Conservation (phyloP, 1,284 basidiomycete genomes). For the Caloboletus inedulis region DNA sequence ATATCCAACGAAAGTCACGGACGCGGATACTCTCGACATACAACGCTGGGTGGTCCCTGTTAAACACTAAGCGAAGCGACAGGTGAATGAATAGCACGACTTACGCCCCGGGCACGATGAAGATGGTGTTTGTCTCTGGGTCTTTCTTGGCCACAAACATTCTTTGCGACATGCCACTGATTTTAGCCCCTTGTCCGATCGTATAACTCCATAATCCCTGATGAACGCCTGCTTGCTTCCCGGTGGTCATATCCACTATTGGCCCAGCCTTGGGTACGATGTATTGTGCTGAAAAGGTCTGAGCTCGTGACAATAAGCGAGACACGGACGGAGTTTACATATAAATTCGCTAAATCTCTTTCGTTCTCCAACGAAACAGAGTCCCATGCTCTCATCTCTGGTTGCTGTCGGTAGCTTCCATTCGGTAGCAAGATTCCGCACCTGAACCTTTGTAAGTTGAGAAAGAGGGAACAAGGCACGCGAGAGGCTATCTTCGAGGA, state of each 20-base stretch:
- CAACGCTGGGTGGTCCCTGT: constrained; percentile 65
- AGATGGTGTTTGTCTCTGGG: constrained; percentile 54
- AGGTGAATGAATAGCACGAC: constrained; percentile 26
- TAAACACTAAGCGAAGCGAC: background rate
- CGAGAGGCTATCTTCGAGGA: constrained; percentile 60
- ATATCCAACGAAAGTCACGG: constrained; percentile 73
- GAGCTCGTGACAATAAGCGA: constrained; percentile 7
- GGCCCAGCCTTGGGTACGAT: constrained; percentile 64
- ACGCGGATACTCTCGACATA: constrained; percentile 48
- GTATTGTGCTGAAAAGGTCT: constrained; percentile 63
- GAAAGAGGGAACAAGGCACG: constrained; percentile 82
- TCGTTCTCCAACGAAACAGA: constrained; percentile 94
- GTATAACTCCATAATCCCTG: constrained; percentile 86
- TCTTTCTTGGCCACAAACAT: constrained; percentile 83
- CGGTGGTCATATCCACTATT: constrained; percentile 60
- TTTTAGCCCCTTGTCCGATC: constrained; percentile 75
- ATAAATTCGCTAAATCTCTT: constrained; percentile 73
- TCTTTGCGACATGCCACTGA: constrained; percentile 60
- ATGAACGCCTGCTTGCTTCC: constrained; percentile 61
- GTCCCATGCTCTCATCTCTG: constrained; percentile 88
- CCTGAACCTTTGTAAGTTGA: constrained; percentile 62
- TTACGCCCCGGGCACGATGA: constrained; percentile 75
- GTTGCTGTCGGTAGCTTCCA: constrained; percentile 74
- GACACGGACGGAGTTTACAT: constrained; percentile 41
- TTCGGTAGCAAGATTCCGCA: constrained; percentile 73